Base-by-base conservation (phyloP, 352 stramenopile genomes). In the Globisporangium okanoganense region DNA sequence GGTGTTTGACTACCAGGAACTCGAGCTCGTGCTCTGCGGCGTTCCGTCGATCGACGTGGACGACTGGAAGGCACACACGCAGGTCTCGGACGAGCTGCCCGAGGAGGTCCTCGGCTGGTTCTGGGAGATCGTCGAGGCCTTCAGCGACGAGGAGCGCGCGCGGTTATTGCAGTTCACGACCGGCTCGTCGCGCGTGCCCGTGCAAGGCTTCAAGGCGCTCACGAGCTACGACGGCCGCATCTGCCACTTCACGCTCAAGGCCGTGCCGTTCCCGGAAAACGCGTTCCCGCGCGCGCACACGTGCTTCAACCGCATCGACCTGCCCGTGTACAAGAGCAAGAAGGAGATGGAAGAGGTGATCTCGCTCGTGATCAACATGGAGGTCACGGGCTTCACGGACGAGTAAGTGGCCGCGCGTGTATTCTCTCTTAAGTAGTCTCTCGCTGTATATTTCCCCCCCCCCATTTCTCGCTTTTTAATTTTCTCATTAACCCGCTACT, bases 281-380 rank as follows among this genome's bases (percentile, higher is more conserved):
- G 66, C 71, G 5, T 87, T 76, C 62, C 78, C 78, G 9, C 66
- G 76, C 38, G 73, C 73, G 6, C 87, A 95, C 72, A 95, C 85
- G 41, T 95, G 87, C 72, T 94, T 95, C 64, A 95, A 95, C 70
- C 87, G 83, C 44, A 85, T 95, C 38, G 87, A 95, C 54, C 51
- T 95, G n/a, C 87, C 87, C 58, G 80, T 97, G 43, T 98, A 98
- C 74, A 92, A 96, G 49, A 81, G 67, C 20, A 97, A 95, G 75
- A 83, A 90, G 58, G 88, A 98, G 58, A 68, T 98, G 12, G 78
- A 97, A 57, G 85, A 98, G 63, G 95, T 97, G 60, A 74, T 98
- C 38, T 96, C 88, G 61, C 80, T 98, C 57, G 93, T 95, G 14
- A 97, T 98, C 53, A 96, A 96, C 58, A 98, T 98, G 92, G 90